Evolutionary conservation across 441 rosid species (phyloP).

Genomic region (Corymbia citriodora): DNA sequence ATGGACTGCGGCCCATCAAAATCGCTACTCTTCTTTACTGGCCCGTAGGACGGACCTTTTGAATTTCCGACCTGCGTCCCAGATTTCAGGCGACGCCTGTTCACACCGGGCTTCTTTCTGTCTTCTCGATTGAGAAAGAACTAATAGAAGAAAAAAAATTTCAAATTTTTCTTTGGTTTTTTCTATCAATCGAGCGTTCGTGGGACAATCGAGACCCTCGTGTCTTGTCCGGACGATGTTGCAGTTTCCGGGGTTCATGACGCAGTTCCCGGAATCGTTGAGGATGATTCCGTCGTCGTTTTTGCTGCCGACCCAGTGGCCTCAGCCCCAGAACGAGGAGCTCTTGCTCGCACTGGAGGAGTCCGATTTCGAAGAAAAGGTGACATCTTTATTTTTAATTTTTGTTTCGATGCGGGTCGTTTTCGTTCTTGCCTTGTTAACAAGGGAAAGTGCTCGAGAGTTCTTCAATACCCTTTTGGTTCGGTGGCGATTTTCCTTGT

Average conservation of each 20-base stretch:
- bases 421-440: neutral
- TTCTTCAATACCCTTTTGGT: neutral
- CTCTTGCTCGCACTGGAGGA: conserved; percentile 20
- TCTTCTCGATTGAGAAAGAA: neutral
- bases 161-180: neutral
- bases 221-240: neutral
- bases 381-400: neutral
- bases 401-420: neutral
- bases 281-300: conserved; percentile 16
- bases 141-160: neutral
- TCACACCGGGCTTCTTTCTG: neutral
- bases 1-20: neutral
- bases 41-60: neutral
- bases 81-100: neutral
- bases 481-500: neutral
- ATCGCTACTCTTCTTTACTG: neutral
- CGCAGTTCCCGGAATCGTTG: conserved; percentile 11
- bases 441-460: neutral
- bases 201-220: neutral
- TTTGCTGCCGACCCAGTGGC: conserved; percentile 18
- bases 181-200: neutral
- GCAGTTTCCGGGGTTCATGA: conserved; percentile 13
- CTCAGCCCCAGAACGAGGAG: conserved; percentile 21
- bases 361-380: conserved; percentile 21
- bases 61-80: neutral